Evolutionary conservation across 169 alveolate species (phyloP).

Genomic region (Ophryocystis elektroscirrha): DNA sequence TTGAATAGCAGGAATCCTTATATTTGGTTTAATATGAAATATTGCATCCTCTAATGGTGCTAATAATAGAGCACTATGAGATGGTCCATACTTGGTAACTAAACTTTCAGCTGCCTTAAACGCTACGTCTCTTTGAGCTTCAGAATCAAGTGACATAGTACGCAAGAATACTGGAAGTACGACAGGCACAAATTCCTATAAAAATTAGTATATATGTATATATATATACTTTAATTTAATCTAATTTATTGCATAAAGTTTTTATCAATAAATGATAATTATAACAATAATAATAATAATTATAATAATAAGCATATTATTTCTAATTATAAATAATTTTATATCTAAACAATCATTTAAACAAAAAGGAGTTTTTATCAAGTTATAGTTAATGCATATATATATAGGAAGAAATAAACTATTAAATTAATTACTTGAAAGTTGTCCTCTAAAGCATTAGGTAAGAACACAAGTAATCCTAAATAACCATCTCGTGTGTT

Average conservation of each 20-base stretch:
- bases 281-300: no score
- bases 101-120: slow-evolving; percentile 26
- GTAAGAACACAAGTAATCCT: slow-evolving; percentile 37
- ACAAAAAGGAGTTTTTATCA: no score
- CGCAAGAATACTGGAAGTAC: slow-evolving; percentile 19
- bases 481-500: slow-evolving; percentile 30
- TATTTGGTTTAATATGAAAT: slow-evolving; percentile 23
- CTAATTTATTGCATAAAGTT: no score
- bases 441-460: slow-evolving; percentile 22
- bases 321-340: no score
- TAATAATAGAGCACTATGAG: slow-evolving; percentile 32
- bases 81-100: slow-evolving; percentile 31
- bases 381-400: no score
- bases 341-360: no score
- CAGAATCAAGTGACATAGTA: slow-evolving; percentile 28
- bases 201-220: no score
- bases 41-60: slow-evolving; percentile 34
- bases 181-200: slow-evolving; percentile 21
- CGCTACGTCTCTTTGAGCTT: slow-evolving; percentile 33
- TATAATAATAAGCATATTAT: no score
- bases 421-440: no score
- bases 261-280: no score
- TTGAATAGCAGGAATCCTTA: slow-evolving; percentile 27
- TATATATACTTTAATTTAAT: no score
- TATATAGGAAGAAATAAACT: no score